Conservation (phyloP, 2,329 filamentous ascomycete genomes). For the Aspergillus ruber region DNA sequence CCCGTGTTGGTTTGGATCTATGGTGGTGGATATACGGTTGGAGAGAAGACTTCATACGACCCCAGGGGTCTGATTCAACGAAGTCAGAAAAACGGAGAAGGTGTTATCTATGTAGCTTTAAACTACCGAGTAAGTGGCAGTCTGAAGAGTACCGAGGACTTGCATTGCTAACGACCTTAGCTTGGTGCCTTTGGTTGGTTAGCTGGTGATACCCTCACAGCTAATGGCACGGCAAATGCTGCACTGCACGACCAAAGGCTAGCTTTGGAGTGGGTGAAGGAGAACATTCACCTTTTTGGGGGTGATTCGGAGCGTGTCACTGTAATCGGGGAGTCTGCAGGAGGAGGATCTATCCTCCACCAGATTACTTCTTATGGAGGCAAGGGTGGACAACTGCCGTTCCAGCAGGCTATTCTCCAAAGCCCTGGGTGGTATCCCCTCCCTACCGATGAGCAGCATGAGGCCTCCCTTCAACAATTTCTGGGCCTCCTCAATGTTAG, state of each 20-base stretch:
- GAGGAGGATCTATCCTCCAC: constrained; percentile 50
- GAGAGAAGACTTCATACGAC: constrained; percentile 30
- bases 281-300: constrained; percentile 50
- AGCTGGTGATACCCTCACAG: constrained; percentile 39
- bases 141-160: neutral
- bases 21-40: constrained; percentile 43
- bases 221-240: constrained; percentile 43
- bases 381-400: constrained; percentile 28
- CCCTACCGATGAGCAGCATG: constrained; percentile 29
- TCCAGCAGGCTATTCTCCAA: constrained; percentile 39
- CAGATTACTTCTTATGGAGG: constrained; percentile 51
- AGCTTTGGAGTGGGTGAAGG: constrained; percentile 53
- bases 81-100: constrained; percentile 34
- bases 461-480: constrained; percentile 35
- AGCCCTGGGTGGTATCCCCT: constrained; percentile 36
- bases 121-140: constrained; percentile 37
- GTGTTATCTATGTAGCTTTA: constrained; percentile 43
- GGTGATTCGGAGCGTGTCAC: constrained; percentile 48
- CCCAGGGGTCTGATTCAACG: constrained; percentile 37
- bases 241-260: constrained; percentile 50
- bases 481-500: constrained; percentile 38
- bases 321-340: constrained; percentile 40
- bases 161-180: constrained; percentile 10
- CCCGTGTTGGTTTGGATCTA: constrained; percentile 42
- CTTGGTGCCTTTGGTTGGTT: constrained; percentile 47